Base-by-base conservation (phyloP, 2,329 filamentous ascomycete genomes). In the Bipolaris zeicola region DNA sequence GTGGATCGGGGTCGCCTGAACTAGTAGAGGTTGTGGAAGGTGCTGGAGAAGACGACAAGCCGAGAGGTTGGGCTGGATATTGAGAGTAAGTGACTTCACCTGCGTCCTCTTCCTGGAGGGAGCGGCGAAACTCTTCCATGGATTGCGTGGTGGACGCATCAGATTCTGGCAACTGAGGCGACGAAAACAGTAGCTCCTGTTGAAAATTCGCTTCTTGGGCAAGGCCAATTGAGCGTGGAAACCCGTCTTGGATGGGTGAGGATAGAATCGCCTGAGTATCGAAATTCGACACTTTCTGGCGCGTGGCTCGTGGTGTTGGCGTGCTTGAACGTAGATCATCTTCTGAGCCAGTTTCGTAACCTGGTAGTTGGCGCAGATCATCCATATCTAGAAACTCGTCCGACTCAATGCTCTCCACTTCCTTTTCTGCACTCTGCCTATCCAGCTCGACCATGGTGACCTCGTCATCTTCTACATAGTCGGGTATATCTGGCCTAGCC, bases 211-310 rank as follows among this genome's bases (percentile, higher is more conserved):
- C 18, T 10, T 47, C 49, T 28, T 63, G 53, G 3, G 52, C 54
- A 20, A 57, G 42, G 14, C 38, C 33, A 16, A 50, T 14, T 14
- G 65, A 63, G 3, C 37, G 60, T 1, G 65, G 58, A 6, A 68
- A 55, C 3, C 38, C 44, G 22, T 34, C 43, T 48, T 64, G 63
- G 1, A 61, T 65, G 13, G 68, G 67, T 3, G 69, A 72, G 1
- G 68, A 72, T n/a, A 74, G 67, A 16, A 75, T 75, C 16, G 69
- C 72, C 60, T 75, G 72, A 6, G 71, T 75, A 39, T 75, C 66
- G 48, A 75, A 72, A 16, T 55, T 51, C n/a, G 62, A 52, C 3
- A 16, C 5, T 22, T 59, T 64, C 16, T 58, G 61, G 13, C 65
- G 63, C 3, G 60, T 46, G 8, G 70, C 63, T 18, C 65, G 69